Evolutionary conservation across 805 yeast species (phyloP).

Genomic region (Blastobotrys peoriensis): DNA sequence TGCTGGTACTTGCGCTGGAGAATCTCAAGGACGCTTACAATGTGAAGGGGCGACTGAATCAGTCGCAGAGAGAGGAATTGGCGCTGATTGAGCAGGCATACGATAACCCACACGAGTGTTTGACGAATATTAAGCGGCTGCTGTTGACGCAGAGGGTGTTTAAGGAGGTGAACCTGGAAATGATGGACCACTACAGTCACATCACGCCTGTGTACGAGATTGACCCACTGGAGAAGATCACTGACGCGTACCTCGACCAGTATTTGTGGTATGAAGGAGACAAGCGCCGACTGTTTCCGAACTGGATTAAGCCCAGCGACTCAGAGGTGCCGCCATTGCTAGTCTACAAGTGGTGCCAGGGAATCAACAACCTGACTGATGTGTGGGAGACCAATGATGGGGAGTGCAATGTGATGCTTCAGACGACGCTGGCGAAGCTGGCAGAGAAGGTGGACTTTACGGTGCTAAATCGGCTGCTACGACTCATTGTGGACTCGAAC

Average conservation of each 20-base stretch:
- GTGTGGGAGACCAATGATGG: conserved; percentile 79
- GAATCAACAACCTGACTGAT: conserved; percentile 67
- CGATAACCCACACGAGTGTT: conserved; percentile 92
- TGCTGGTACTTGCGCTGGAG: conserved; percentile 84
- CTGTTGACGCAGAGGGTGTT: conserved; percentile 85
- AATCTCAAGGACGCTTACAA: conserved; percentile 75
- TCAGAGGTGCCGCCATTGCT: conserved; percentile 87
- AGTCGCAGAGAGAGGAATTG: conserved; percentile 85
- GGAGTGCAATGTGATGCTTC: conserved; percentile 77
- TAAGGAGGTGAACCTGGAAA: conserved; percentile 78
- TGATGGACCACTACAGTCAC: conserved; percentile 86
- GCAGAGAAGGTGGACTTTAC: conserved; percentile 88
- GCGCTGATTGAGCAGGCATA: conserved; percentile 94
- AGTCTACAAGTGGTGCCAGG: conserved; percentile 92
- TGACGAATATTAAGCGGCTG: conserved; percentile 75
- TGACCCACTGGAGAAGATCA: conserved; percentile 90
- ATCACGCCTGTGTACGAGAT: conserved; percentile 80
- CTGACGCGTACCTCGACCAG: conserved; percentile 94
- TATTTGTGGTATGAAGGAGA: conserved; percentile 96
- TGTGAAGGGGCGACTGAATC: conserved; percentile 69
- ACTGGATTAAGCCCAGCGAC: conserved; percentile 95
- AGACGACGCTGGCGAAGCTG: conserved; percentile 61
- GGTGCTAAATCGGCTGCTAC: conserved; percentile 68
- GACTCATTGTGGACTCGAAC: conserved; percentile 79
- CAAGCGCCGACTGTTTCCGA: conserved; percentile 79